Evolutionary conservation across 2,329 filamentous ascomycete species (phyloP).

Genomic region (Penicillium oxalicum): DNA sequence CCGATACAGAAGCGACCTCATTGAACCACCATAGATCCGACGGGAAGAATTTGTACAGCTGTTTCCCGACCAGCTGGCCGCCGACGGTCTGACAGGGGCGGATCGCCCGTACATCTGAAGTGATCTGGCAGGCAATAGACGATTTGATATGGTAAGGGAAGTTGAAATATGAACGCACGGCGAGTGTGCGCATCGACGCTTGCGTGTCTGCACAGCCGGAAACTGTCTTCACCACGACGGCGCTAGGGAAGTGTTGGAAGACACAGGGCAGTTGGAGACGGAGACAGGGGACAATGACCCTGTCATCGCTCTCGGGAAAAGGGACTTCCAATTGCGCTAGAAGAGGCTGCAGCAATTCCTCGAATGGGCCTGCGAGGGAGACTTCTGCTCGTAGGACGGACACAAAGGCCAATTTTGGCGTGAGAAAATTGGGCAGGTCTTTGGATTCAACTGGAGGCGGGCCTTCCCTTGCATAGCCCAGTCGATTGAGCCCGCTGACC

Average conservation of each 20-base stretch:
- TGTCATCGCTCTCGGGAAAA: not conserved
- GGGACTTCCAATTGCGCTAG: slow-evolving; percentile 12
- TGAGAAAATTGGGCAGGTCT: slow-evolving; percentile 7
- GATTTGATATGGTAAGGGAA: slow-evolving; percentile 19
- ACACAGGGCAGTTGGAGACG: slow-evolving; percentile 16
- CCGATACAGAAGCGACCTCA: too few species aligned
- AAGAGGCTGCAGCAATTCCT: slow-evolving; percentile 13
- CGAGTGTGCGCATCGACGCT: slow-evolving; percentile 19
- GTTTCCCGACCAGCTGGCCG: slow-evolving; percentile 3
- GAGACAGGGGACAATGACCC: slow-evolving; percentile 15
- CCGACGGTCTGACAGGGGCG: slow-evolving; percentile 15
- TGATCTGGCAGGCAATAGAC: slow-evolving; percentile 20
- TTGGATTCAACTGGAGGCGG: not conserved
- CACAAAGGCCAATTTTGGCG: slow-evolving; percentile 15
- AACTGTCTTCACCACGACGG: slow-evolving; percentile 7
- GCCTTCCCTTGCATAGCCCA: too few species aligned
- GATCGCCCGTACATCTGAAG: slow-evolving; percentile 18
- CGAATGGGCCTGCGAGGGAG: slow-evolving; percentile 14
- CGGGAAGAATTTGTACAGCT: too few species aligned
- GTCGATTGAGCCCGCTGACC: too few species aligned
- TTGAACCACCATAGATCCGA: too few species aligned
- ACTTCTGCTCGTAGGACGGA: slow-evolving; percentile 13
- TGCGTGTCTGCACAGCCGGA: slow-evolving; percentile 14
- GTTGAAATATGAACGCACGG: slow-evolving; percentile 11
- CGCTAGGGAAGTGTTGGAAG: slow-evolving; percentile 10